Evolutionary conservation across 2,329 filamentous ascomycete genomes (phyloP).

Genomic region (Hypoxylon sp.): DNA sequence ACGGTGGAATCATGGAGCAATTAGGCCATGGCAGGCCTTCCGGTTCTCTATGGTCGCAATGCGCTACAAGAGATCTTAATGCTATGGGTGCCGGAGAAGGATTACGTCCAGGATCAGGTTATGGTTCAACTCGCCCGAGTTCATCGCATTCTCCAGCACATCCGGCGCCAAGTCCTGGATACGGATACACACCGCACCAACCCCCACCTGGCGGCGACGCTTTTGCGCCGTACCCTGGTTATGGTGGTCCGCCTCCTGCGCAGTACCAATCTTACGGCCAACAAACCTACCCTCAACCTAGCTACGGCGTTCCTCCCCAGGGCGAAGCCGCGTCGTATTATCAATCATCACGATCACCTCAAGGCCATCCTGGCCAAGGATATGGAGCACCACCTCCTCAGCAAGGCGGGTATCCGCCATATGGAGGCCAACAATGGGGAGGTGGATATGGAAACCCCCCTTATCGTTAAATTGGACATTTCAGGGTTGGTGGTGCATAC

Average conservation of each 20-base stretch:
- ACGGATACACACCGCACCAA: slow-evolving; percentile 60
- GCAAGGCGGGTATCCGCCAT: slow-evolving; percentile 39
- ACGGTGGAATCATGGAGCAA: slow-evolving; percentile 58
- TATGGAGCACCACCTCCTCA: slow-evolving; percentile 30
- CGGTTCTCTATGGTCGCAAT: slow-evolving; percentile 73
- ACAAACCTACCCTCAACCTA: slow-evolving; percentile 29
- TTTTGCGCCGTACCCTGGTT: slow-evolving; percentile 34
- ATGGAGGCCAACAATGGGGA: slow-evolving; percentile 41
- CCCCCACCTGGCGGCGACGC: slow-evolving; percentile 36
- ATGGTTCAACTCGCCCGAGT: slow-evolving; percentile 58
- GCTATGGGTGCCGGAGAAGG: slow-evolving; percentile 68
- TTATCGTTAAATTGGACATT: slow-evolving; percentile 20
- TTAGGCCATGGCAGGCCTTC: slow-evolving; percentile 71
- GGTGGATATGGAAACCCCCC: slow-evolving; percentile 39
- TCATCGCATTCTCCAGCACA: slow-evolving; percentile 51
- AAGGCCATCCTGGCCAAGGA: slow-evolving; percentile 18
- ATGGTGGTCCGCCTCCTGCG: slow-evolving; percentile 32
- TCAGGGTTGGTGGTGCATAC: not conserved
- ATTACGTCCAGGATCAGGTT: slow-evolving; percentile 46
- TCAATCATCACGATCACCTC: slow-evolving; percentile 18
- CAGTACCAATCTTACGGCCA: slow-evolving; percentile 35
- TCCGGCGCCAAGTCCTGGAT: slow-evolving; percentile 54
- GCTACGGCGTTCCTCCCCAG: slow-evolving; percentile 39
- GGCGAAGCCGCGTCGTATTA: slow-evolving; percentile 40
- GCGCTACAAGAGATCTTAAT: slow-evolving; percentile 70